A percentile compares a stretch with the other conserved stretches of the same genome.
Evolutionary conservation across 768 basidiomycete genomes (phyloP).

Genomic region (Leccinellum rugosiceps): DNA sequence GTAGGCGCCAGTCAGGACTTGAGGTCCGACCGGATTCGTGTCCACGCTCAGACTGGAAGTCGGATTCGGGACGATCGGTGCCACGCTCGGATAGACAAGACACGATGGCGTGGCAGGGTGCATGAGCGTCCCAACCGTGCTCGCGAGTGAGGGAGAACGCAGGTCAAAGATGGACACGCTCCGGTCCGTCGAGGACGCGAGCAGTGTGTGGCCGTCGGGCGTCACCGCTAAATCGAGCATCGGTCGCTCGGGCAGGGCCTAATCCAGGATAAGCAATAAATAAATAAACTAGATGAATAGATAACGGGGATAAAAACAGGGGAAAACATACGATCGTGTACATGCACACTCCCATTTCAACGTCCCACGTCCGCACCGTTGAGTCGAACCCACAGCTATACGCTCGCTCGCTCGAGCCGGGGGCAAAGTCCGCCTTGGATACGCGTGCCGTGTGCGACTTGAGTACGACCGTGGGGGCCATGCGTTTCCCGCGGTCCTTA

Average conservation of each 20-base stretch:
- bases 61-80: neutral
- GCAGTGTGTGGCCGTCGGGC: constrained; percentile 39
- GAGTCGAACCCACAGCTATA: constrained; percentile 89
- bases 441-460: constrained; percentile 84
- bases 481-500: constrained; percentile 41
- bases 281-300: neutral
- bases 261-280: neutral
- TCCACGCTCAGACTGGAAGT: neutral
- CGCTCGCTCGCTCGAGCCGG: constrained; percentile 40
- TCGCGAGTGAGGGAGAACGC: constrained; percentile 40
- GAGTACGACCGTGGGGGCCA: constrained; percentile 70
- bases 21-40: constrained; percentile 30
- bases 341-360: constrained; percentile 69
- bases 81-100: constrained; percentile 33
- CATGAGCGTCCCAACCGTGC: constrained; percentile 42
- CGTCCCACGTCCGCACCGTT: constrained; percentile 85
- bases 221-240: constrained; percentile 63
- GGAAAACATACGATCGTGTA: constrained; percentile 54
- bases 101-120: constrained; percentile 71
- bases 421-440: constrained; percentile 63
- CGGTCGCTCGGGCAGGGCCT: constrained; percentile 72
- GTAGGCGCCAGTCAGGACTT: constrained; percentile 70
- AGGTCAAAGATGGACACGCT: constrained; percentile 71
- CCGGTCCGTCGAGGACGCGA: constrained; percentile 73
- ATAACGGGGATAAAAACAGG: neutral